A percentile compares a stretch with the other conserved stretches of the same genome.
Conservation (phyloP, 192 early-diverging fungal species). For the Linnemannia zychae region DNA sequence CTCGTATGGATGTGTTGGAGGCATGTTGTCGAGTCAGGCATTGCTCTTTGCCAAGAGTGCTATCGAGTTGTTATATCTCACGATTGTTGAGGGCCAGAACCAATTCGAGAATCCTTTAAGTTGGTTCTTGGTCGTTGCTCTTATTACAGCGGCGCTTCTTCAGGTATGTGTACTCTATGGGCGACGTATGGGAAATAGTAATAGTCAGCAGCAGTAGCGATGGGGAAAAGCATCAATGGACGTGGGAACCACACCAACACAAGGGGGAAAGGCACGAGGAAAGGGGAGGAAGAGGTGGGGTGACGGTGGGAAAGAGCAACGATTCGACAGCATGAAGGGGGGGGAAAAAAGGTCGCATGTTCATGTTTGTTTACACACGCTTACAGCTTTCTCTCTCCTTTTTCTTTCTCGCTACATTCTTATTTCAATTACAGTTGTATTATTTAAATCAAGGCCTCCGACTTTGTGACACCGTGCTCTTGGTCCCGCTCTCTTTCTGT, state of each 20-base stretch:
- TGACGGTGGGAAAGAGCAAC: background rate
- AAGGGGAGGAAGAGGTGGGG: background rate
- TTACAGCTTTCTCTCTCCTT: constrained; percentile 16
- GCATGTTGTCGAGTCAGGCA: constrained; percentile 80
- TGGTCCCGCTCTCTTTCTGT: constrained; percentile 82
- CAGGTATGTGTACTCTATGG: constrained; percentile 58
- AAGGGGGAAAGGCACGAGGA: background rate
- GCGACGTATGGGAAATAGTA: background rate
- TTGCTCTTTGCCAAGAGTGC: constrained; percentile 85
- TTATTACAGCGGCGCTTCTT: constrained; percentile 65
- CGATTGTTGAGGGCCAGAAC: constrained; percentile 66
- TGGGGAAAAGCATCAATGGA: background rate
- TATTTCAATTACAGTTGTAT: constrained; percentile 68
- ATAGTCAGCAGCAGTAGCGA: background rate
- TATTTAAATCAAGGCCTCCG: constrained; percentile 82
- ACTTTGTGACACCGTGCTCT: constrained; percentile 80
- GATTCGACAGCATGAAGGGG: background rate
- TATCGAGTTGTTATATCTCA: constrained; percentile 77
- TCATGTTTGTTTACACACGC: constrained; percentile 2
- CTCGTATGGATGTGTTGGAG: constrained; percentile 76
- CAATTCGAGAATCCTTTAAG: constrained; percentile 79
- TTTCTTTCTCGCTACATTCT: constrained; percentile 12
- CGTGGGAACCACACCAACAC: background rate
- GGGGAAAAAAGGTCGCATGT: constrained; percentile 7
- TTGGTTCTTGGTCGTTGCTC: constrained; percentile 72